phyloP scores from a whole-genome alignment of 2,329 filamentous ascomycete species.

The Phyllosticta citriasiana region DNA sequence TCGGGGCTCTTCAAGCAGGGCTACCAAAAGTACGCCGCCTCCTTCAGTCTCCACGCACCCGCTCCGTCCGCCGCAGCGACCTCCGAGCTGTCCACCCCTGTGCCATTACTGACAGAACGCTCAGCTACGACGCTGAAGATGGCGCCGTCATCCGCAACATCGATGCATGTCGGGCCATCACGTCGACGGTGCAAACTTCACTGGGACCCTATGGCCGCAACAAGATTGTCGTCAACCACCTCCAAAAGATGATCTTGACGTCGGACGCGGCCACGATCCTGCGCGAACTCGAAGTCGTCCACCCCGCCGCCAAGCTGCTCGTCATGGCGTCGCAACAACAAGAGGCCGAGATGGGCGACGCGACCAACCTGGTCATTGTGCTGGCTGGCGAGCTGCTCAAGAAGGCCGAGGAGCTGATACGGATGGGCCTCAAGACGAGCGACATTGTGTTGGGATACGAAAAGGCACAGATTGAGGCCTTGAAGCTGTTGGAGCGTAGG shows the following conservation, averaged over 20 bases:
- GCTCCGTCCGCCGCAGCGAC: constrained; percentile 14
- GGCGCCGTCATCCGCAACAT: constrained; percentile 97
- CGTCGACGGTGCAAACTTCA: constrained; percentile 92
- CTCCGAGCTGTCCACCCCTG: constrained; percentile 9
- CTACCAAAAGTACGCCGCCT: constrained; percentile 76
- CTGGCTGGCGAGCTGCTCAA: constrained; percentile 89
- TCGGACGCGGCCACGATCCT: constrained; percentile 97
- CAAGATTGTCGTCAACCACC: constrained; percentile 99
- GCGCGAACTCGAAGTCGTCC: constrained; percentile 93
- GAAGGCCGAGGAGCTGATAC: constrained; percentile 92
- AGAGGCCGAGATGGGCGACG: constrained; percentile 98
- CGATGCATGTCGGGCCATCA: constrained; percentile 92
- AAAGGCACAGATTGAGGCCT: constrained; percentile 79
- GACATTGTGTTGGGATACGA: constrained; percentile 96
- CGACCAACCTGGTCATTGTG: constrained; percentile 93
- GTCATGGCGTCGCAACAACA: constrained; percentile 99
- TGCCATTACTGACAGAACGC: constrained; percentile 24
- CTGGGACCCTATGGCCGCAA: constrained; percentile 96
- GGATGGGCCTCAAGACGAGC: constrained; percentile 96
- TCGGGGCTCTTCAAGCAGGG: constrained; percentile 89
- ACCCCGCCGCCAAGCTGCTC: constrained; percentile 92
- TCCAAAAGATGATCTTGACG: constrained; percentile 98
- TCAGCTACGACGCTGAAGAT: constrained; percentile 97
- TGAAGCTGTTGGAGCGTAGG: constrained; percentile 68
- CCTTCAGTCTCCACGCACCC: constrained; percentile 11